Base-by-base conservation (phyloP, 179 eudicot species). In the Actinidia chinensis region DNA sequence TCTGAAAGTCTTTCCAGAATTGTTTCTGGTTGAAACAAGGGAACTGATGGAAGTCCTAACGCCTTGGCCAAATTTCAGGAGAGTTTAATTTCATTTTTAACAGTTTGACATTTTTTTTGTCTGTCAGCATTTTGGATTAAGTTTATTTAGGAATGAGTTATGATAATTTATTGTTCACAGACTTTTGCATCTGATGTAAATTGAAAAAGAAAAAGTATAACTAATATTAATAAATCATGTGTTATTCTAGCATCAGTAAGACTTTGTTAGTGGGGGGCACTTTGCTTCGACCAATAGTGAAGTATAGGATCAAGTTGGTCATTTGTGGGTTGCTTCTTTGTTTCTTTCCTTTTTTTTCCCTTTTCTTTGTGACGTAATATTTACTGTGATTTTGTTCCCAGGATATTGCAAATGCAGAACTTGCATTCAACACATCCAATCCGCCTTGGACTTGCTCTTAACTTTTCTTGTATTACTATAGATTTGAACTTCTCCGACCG, bases 371-470 rank as follows among this genome's bases (percentile, higher is more conserved):
- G 33, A 28, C 33, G 33, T 18, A 28, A 25, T 66, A 22, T 18
- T 67, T 68, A 2, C n/a, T 58, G 17, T 17, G 14, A 67, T 48
- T 67, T 80, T 70, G 75, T 61, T 80, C 78, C 25, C 89, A 90
- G 94, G 94, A 90, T 60, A 90, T 90, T 78, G 94, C 94, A 22
- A 90, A 87, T 79, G 52, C 89, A 6, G 92, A 90, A 68, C 85
- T 90, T 23, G 81, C 94, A n/a, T 78, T 90, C 94, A 76, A 89
- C 94, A 52, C 94, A 91, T 68, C 94, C 94, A 5, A 87, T 91
- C 73, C 85, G 94, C 72, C 94, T 91, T 85, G 94, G 92, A 46
- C 88, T 90, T 70, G 94, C 94, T 69, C 86, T 90, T 20, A 90
- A 90, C 84, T 90, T 90, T 69, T 89, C 94, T 3, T 91, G 46